Percentiles rank a stretch among this genome's conserved stretches.
Conservation (phyloP, 106 monocot species). For the Vanilla planifolia region DNA sequence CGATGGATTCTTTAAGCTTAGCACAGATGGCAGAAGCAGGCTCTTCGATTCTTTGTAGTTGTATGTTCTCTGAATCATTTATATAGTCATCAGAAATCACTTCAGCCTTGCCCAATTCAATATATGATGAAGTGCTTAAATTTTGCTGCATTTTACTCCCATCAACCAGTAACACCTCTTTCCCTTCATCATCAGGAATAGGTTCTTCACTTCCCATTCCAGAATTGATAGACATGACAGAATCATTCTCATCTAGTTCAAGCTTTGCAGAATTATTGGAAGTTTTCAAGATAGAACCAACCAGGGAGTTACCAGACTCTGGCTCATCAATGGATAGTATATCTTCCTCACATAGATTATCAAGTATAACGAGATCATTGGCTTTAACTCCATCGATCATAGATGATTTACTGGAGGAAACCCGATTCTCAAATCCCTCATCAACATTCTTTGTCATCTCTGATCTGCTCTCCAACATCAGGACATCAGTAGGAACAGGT, state of each 20-base stretch:
- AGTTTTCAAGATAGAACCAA: too few relatives aligned
- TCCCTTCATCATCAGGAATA: slow-evolving; percentile 26
- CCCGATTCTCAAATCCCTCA: neutral
- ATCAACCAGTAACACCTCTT: neutral
- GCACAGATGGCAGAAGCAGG: slow-evolving; percentile 53
- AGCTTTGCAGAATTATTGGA: neutral
- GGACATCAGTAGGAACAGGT: slow-evolving; percentile 25
- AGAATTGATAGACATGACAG: neutral
- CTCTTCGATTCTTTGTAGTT: slow-evolving; percentile 58
- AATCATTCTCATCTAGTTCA: slow-evolving; percentile 35
- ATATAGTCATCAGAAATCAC: slow-evolving; percentile 17
- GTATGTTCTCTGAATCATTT: slow-evolving; percentile 19
- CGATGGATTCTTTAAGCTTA: slow-evolving; percentile 53
- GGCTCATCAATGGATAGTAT: too few relatives aligned
- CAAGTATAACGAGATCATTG: too few relatives aligned
- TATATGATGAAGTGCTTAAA: neutral
- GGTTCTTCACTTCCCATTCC: slow-evolving; percentile 17
- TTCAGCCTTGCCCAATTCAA: slow-evolving; percentile 8
- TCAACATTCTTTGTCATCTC: neutral
- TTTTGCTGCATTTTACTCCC: neutral
- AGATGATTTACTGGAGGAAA: neutral
- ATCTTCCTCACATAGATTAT: too few relatives aligned
- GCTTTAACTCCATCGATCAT: slow-evolving; percentile 21
- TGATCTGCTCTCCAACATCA: neutral
- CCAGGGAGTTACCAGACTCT: too few relatives aligned